phyloP scores from a whole-genome alignment of 352 stramenopile species.

The Phytophthora melonis region DNA sequence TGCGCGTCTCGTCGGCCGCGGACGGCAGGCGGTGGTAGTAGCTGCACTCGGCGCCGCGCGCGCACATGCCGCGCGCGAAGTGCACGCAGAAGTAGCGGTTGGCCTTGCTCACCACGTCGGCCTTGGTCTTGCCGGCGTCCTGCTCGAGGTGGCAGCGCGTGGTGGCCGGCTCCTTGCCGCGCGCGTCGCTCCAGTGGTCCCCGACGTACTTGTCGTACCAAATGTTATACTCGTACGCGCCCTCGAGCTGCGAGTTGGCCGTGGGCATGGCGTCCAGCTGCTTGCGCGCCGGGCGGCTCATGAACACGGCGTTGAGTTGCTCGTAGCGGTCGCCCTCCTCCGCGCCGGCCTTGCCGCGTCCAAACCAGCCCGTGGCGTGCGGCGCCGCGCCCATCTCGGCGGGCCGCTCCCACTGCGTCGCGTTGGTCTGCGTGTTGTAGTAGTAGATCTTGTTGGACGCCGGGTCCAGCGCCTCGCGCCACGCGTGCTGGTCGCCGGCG shows the following conservation, averaged over 20 bases:
- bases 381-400: conserved; percentile 92
- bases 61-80: conserved; percentile 93
- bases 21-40: conserved; percentile 93
- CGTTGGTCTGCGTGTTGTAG: conserved; percentile 90
- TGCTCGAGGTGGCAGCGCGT: conserved; percentile 87
- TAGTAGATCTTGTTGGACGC: conserved; percentile 94
- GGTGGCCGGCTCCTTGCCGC: conserved; percentile 85
- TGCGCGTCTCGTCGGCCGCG: conserved; percentile 71
- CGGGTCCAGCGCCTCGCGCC: conserved; percentile 93
- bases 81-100: conserved; percentile 94
- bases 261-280: conserved; percentile 92
- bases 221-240: conserved; percentile 96
- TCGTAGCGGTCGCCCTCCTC: conserved; percentile 82
- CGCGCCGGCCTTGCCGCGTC: conserved; percentile 85
- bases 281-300: conserved; percentile 88
- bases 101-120: conserved; percentile 86
- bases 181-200: conserved; percentile 90
- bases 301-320: conserved; percentile 83
- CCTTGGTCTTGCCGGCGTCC: conserved; percentile 93
- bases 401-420: conserved; percentile 92
- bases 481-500: conserved; percentile 65
- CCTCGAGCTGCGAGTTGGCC: conserved; percentile 89
- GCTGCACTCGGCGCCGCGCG: conserved; percentile 88
- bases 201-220: conserved; percentile 96
- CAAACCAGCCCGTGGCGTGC: conserved; percentile 93